These are phyloP conservation scores for Diaporthe nobilis DNA, from an alignment of 2,329 filamentous ascomycete genomes.

Conservation along the genomic window DNA sequence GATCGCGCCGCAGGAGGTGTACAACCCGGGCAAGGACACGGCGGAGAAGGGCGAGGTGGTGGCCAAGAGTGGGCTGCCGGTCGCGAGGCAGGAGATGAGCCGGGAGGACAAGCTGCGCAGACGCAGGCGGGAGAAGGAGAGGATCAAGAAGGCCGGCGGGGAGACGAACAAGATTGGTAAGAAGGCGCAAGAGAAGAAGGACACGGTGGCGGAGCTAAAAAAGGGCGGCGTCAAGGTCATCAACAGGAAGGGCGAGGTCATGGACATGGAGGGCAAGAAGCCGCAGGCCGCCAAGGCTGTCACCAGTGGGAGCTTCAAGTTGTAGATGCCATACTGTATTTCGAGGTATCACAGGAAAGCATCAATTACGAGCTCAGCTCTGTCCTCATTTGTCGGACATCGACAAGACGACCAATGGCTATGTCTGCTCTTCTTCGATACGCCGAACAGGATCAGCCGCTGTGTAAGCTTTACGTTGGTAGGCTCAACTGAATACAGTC, in stretches of 20 bases:
- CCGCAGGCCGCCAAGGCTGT: constrained; percentile 66
- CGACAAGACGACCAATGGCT: neutral
- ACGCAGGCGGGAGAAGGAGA: constrained; percentile 87
- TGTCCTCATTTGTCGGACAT: neutral
- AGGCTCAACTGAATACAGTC: neutral
- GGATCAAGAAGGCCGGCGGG: constrained; percentile 77
- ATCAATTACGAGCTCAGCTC: constrained; percentile 9
- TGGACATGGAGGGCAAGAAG: constrained; percentile 86
- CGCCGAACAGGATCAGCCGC: neutral
- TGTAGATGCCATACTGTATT: constrained; percentile 56
- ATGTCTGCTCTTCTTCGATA: neutral
- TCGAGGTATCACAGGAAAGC: constrained; percentile 1
- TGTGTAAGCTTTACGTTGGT: neutral
- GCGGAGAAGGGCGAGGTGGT: constrained; percentile 79
- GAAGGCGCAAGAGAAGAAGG: constrained; percentile 69
- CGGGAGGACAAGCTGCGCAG: constrained; percentile 86
- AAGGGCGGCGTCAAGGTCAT: constrained; percentile 92
- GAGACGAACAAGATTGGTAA: constrained; percentile 66
- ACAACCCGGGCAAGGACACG: constrained; percentile 80
- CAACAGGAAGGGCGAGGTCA: constrained; percentile 88
- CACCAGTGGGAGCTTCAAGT: constrained; percentile 73
- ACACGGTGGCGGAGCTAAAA: constrained; percentile 62
- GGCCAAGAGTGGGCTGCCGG: constrained; percentile 81
- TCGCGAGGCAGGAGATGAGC: constrained; percentile 88
- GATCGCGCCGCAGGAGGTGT: constrained; percentile 95